Evolutionary conservation across 2,329 filamentous ascomycete genomes (phyloP).

Genomic region (Penicillium hordei): DNA sequence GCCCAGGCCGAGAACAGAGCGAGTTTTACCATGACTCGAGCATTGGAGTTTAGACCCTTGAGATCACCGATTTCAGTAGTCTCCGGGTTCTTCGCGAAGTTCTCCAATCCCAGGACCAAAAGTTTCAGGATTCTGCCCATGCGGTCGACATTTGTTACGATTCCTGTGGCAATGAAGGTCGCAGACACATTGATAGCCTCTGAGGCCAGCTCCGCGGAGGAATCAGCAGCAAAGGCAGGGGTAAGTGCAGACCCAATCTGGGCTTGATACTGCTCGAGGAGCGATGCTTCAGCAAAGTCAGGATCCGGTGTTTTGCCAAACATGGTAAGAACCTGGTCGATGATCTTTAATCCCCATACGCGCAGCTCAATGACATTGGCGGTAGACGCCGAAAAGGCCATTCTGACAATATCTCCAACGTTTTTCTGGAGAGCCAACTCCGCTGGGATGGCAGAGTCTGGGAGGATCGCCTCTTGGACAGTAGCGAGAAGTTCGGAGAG

Average conservation of each 20-base stretch:
- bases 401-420: slow-evolving; percentile 89
- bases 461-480: slow-evolving; percentile 73
- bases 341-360: slow-evolving; percentile 88
- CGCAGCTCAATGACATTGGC: slow-evolving; percentile 86
- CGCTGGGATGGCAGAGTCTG: slow-evolving; percentile 74
- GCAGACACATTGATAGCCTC: slow-evolving; percentile 97
- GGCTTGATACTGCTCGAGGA: slow-evolving; percentile 96
- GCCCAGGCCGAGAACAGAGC: slow-evolving; percentile 97
- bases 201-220: slow-evolving; percentile 89
- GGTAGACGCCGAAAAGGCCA: slow-evolving; percentile 96
- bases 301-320: slow-evolving; percentile 95
- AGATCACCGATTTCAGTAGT: slow-evolving; percentile 88
- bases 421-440: slow-evolving; percentile 76
- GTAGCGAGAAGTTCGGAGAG: slow-evolving; percentile 78
- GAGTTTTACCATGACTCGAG: slow-evolving; percentile 98
- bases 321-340: slow-evolving; percentile 89
- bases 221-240: slow-evolving; percentile 92
- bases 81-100: slow-evolving; percentile 79
- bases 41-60: slow-evolving; percentile 89
- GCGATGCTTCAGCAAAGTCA: slow-evolving; percentile 94
- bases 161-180: slow-evolving; percentile 95
- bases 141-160: slow-evolving; percentile 95
- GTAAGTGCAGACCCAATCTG: slow-evolving; percentile 97
- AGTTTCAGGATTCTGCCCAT: slow-evolving; percentile 98
- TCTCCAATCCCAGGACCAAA: slow-evolving; percentile 84